Base-by-base conservation (phyloP, 2,329 filamentous ascomycete species). In the Monosporascus cannonballus region DNA sequence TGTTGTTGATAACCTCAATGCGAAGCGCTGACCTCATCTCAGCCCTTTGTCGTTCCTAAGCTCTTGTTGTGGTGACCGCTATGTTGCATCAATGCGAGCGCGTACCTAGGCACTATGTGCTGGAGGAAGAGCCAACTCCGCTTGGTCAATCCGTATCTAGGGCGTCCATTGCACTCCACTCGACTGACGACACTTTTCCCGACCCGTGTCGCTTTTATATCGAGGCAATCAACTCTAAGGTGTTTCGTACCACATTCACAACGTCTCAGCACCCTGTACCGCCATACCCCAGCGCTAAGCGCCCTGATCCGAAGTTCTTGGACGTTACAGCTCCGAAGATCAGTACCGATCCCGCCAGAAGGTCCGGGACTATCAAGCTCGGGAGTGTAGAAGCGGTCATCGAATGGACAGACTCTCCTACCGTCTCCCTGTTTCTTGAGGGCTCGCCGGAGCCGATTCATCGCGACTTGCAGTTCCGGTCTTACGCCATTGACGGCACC, bases 241-340 rank as follows among this genome's bases (percentile, higher is more conserved):
- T 89, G 17, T 90, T 89, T 68, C 75, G 85, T 42, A 86, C 85
- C 1, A 85, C 83, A 0, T 89, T 89, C 63, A 77, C 79, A 1
- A 85, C 85, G 0, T 62, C 73, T 15, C 73, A 75, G 2, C 85
- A 89, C 61, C 81, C 81, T 6, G 64, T 87, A 2, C 83, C 86
- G 27, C 85, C 85, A 1, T 81, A 82, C 60, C 85, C 85, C 7
- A 86, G 83, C 51, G 75, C 81, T 5, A 66, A 66, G 7, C 72
- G 73, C n/a, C 77, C 77, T 1, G 55, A 65, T 15, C 66, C 66
- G 14, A 63, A 72, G 11, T 58, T 78, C 2, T 34, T 4, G 57
- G 66, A 2, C 57, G 62, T 17, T 56, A 61, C 17, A 64, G 65
- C n/a, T 57, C 63, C 5, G 57, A 69, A 4, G 57, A 34, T 66